A percentile compares a stretch with the other conserved stretches of the same genome.
Evolutionary conservation across 2,329 filamentous ascomycete species (phyloP).

Genomic region (Zymoseptoria brevis): DNA sequence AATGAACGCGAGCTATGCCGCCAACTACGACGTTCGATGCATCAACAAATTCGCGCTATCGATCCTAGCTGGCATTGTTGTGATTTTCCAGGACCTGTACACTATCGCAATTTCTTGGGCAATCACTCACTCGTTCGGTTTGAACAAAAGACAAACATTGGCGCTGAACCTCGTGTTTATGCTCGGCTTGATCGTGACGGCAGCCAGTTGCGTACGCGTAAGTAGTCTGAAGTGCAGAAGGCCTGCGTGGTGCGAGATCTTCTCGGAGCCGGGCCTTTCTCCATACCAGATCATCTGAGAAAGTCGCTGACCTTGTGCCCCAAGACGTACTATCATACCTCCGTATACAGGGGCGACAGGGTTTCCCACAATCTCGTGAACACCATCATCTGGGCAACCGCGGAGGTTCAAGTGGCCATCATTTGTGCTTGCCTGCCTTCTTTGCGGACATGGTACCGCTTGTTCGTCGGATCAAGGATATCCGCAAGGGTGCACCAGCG

Average conservation of each 20-base stretch:
- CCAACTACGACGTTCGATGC: constrained; percentile 38
- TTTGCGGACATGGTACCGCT: not conserved
- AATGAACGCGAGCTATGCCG: constrained; percentile 18
- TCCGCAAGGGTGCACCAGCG: not conserved
- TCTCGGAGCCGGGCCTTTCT: no score
- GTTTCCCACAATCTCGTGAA: not conserved
- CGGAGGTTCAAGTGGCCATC: constrained; percentile 1
- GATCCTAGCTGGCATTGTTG: constrained; percentile 33
- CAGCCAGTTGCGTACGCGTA: constrained; percentile 24
- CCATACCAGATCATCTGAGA: no score
- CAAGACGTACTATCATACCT: constrained; percentile 28
- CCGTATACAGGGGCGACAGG: not conserved
- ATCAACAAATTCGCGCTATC: constrained; percentile 33
- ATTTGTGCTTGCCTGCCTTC: not conserved
- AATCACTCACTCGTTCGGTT: constrained; percentile 37
- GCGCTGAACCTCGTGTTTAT: constrained; percentile 36
- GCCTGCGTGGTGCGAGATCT: no score
- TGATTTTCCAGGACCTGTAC: constrained; percentile 35
- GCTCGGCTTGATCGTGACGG: constrained; percentile 25
- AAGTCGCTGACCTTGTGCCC: no score
- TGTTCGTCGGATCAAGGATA: not conserved
- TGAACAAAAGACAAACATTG: constrained; percentile 37
- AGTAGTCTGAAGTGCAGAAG: no score
- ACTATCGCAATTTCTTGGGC: constrained; percentile 36
- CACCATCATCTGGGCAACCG: not conserved